Evolutionary conservation across 2,329 filamentous ascomycete genomes (phyloP), one percentile per base, ranked within the genome.

Genomic region (Leptographium radiaticola): DNA sequence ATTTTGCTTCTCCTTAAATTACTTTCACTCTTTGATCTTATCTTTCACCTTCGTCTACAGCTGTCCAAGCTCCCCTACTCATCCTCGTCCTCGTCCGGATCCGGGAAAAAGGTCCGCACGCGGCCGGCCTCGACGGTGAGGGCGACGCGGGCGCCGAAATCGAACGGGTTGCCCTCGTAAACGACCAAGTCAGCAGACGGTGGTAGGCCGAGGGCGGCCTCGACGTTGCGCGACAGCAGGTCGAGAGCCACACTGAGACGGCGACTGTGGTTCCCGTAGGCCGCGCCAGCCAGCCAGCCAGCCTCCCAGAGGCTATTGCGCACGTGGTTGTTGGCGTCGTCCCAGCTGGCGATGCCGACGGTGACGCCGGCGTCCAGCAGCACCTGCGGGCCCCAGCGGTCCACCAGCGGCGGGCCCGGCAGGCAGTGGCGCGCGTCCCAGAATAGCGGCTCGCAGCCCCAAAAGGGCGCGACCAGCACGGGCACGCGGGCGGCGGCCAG

Each of bases 111-210:
- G 18, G 5, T 25, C 9, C 31, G 45, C 6, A 53, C 33, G 18
- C 30, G 25, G n/a, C 52, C 52, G 9, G n/a, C 45, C 40, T 53
- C 52, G 33, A 53, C 10, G 30, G 18, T 45, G 11, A 53, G 40
- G 5, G 39, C 52, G 20, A 67, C 67, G 36, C 70, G 68, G 42
- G 65, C 70, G 1, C 65, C 70, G 4, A 68, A 68, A 54, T 68
- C 62, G 44, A 74, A 57, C 20, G 71, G 71, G 59, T 66, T 65
- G 6, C 70, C 70, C 58, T 73, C 71, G 61, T 65, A 74, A 16
- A 74, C 56, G 11, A 74, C 71, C 45, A 72, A 60, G 54, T 74
- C 71, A 13, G 58, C 60, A 49, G 62, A 63, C 34, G 56, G 62
- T 45, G 66, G 60, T 30, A 73, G 60, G 2, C 64, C 62, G 18